Evolutionary conservation across 2,329 filamentous ascomycete genomes (phyloP), one percentile per base, ranked within the genome.

Genomic region (Thermoascus crustaceus): DNA sequence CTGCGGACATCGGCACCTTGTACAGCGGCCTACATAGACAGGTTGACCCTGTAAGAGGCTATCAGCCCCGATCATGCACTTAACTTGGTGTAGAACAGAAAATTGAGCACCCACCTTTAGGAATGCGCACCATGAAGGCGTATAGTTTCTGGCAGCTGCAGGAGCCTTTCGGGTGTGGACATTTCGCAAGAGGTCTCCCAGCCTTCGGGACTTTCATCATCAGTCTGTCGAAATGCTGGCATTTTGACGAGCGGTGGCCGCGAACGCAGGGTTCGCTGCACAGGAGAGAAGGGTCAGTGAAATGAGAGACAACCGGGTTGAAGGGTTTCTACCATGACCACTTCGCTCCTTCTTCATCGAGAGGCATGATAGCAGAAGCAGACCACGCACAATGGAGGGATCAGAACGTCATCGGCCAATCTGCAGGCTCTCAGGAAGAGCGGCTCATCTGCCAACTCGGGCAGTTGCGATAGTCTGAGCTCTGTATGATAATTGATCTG

Each of bases 131-230:
- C 64, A 68, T 67, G 30, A 68, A 57, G 4, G 61, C 61, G 46
- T 57, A 63, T 9, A 56, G 46, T 42, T 60, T 61, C 40, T 61
- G 52, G 36, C 64, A 67, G 35, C 56, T 60, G 42, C 64, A 67
- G 4, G 53, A 54, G 13, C 57, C 56, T 41, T 63, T 62, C 3
- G 60, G 58, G 48, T 69, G 66, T 17, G 66, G 64, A 30, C 66
- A 70, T 47, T 64, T 66, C 20, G 64, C 60, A 14, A 69, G 54
- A 11, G 67, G 67, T 11, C 67, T 58, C 8, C 67, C 67, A 13
- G 67, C 65, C 37, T 67, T 68, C 18, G 64, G 64, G 14, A 70
- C 66, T 47, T 67, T 66, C 47, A 69, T 64, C 61, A 70, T 68
- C 23, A 68, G 53, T 40, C 67, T 56, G 41, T 69, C 66, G 34